A percentile compares a stretch with the other conserved stretches of the same genome.
Evolutionary conservation across 2,329 filamentous ascomycete genomes (phyloP).

Genomic region (Pseudopyricularia javanii): DNA sequence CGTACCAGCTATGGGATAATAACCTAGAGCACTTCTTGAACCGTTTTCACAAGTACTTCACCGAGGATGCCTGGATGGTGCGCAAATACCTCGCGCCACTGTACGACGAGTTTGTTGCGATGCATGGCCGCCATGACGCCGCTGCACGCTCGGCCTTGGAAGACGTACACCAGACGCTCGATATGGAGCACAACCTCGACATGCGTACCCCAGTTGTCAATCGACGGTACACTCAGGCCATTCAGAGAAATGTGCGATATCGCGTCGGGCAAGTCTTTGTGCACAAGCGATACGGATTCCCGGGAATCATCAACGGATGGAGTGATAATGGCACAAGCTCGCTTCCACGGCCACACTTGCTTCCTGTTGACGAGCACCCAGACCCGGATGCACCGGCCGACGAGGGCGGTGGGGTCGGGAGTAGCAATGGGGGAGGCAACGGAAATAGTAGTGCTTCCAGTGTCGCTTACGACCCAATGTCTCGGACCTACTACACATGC

Average conservation of each 20-base stretch:
- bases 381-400: slow-evolving; percentile 1
- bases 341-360: slow-evolving; percentile 14
- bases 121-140: slow-evolving; percentile 9
- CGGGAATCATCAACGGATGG: slow-evolving; percentile 84
- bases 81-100: slow-evolving; percentile 56
- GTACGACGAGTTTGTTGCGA: slow-evolving; percentile 30
- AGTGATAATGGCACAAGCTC: slow-evolving; percentile 27
- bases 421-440: background rate
- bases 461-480: slow-evolving; percentile 14
- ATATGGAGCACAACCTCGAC: slow-evolving; percentile 31
- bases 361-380: background rate
- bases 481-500: slow-evolving; percentile 74
- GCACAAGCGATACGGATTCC: slow-evolving; percentile 69
- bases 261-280: slow-evolving; percentile 73
- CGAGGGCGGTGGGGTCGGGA: background rate
- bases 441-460: background rate
- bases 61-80: slow-evolving; percentile 61
- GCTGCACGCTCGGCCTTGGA: slow-evolving; percentile 13
- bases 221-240: slow-evolving; percentile 21
- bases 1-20: slow-evolving; percentile 41
- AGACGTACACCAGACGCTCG: slow-evolving; percentile 22
- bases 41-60: slow-evolving; percentile 51
- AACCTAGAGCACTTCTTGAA: slow-evolving; percentile 53
- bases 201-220: slow-evolving; percentile 21
- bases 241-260: slow-evolving; percentile 38